Evolutionary conservation across 139 green algal species (phyloP), one percentile per base, ranked within the genome.

Genomic region (Edaphochlamys debaryana): DNA sequence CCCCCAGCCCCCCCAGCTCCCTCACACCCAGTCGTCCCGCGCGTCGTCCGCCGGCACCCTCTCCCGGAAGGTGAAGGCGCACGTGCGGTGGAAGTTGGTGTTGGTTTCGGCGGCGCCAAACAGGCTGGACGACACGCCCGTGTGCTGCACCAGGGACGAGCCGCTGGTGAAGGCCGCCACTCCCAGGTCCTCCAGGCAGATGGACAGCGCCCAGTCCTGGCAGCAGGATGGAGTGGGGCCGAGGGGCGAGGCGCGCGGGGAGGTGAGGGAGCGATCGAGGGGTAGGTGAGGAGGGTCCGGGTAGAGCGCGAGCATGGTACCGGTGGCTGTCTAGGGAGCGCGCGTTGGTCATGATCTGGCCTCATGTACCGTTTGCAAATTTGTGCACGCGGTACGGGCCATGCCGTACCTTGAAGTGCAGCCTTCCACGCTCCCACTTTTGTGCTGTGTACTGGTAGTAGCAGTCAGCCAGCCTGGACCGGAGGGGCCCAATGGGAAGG

Each of bases 111-210:
- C 38, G 37, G 38, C 73, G 13, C 73, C 73, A 37, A 80, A 80
- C 37, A 80, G 73, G 38, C 56, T 70, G 73, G 37, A 60, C 25
- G 73, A 45, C 29, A 56, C 73, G 9, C 73, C 73, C 30, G 69
- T 69, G 56, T 80, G 73, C 73, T 80, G 73, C 73, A 80, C 37
- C 73, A 80, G 73, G 56, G 73, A 70, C 38, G 56, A 56, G 56
- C 73, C 73, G 36, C 56, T 70, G 54, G 69, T 56, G 37, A 70
- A 80, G 9, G 19, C 27, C 27, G 50, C 38, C 25, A 80, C 56
- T 0, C 38, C 38, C 32, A 70, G 29, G 32, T 56, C 37, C n/a
- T 5, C 54, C 29, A 80, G 56, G 38, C 73, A 80, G 38, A n/a
- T 69, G 56, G 69, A 70, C 23, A 80, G 73, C 36, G 73, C 56